Conservation (phyloP, 2,329 filamentous ascomycete species). For the Xylariaceae sp. region DNA sequence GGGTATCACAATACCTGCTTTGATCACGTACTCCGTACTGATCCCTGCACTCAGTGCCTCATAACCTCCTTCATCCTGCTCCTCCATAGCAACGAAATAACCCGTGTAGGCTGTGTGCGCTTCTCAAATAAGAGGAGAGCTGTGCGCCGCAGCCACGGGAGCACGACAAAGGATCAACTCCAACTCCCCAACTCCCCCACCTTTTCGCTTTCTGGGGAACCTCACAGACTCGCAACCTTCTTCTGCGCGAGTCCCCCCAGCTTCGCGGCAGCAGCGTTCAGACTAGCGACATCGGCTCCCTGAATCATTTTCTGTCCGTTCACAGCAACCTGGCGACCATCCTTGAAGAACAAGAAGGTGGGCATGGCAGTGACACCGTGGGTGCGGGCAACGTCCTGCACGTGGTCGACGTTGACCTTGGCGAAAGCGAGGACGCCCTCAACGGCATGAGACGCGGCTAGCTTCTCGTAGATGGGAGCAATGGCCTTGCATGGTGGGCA, state of each 20-base stretch:
- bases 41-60: not conserved
- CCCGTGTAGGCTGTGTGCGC: not conserved
- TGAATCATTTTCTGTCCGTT: slow-evolving; percentile 36
- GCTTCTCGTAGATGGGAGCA: slow-evolving; percentile 48
- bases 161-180: not conserved
- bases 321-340: slow-evolving; percentile 42
- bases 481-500: slow-evolving; percentile 58
- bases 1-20: not conserved
- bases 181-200: not conserved
- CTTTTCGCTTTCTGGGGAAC: not conserved
- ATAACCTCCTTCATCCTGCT: not conserved
- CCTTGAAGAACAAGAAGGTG: slow-evolving; percentile 56
- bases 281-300: slow-evolving; percentile 32
- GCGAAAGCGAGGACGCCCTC: slow-evolving; percentile 47
- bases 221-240: slow-evolving; percentile 24
- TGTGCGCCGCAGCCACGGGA: not conserved
- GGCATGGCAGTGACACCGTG: slow-evolving; percentile 53
- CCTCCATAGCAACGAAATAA: not conserved
- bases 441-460: slow-evolving; percentile 38
- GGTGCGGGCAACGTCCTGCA: slow-evolving; percentile 44
- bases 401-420: slow-evolving; percentile 55
- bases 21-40: not conserved
- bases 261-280: slow-evolving; percentile 35
- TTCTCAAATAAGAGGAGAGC: not conserved
- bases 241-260: slow-evolving; percentile 35